These are phyloP conservation scores for Scheffersomyces coipomensis DNA, from an alignment of 805 yeast genomes.

Conservation along the genomic window DNA sequence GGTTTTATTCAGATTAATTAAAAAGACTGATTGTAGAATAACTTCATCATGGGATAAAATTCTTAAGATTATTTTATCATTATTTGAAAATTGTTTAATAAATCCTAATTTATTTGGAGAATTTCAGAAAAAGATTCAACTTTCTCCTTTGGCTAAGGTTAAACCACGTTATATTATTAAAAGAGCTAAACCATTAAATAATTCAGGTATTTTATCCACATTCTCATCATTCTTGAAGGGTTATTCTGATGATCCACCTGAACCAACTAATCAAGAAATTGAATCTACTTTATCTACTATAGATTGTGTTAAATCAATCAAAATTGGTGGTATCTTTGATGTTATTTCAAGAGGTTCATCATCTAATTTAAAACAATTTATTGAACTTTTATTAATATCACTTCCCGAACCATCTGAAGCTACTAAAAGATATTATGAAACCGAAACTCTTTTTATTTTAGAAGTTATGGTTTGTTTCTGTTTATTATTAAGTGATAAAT, in stretches of 20 bases:
- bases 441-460: slow-evolving; percentile 46
- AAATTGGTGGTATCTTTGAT: slow-evolving; percentile 54
- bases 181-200: slow-evolving; percentile 64
- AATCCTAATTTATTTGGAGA: slow-evolving; percentile 60
- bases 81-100: slow-evolving; percentile 72
- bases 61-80: slow-evolving; percentile 55
- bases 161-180: slow-evolving; percentile 66
- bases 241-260: slow-evolving; percentile 78
- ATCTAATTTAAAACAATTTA: slow-evolving; percentile 33
- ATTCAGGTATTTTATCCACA: slow-evolving; percentile 79
- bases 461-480: slow-evolving; percentile 43
- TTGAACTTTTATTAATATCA: slow-evolving; percentile 21
- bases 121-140: slow-evolving; percentile 56
- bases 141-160: slow-evolving; percentile 58
- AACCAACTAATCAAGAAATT: slow-evolving; percentile 91
- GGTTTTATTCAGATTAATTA: slow-evolving; percentile 75
- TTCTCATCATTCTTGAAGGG: slow-evolving; percentile 91
- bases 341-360: slow-evolving; percentile 40
- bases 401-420: slow-evolving; percentile 26
- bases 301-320: slow-evolving; percentile 78
- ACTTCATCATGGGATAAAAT: slow-evolving; percentile 62
- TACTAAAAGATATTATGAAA: slow-evolving; percentile 41
- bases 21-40: slow-evolving; percentile 52
- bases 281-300: slow-evolving; percentile 79
- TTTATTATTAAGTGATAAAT: slow-evolving; percentile 24